Evolutionary conservation across 768 basidiomycete genomes (phyloP).

Genomic region (Mycena maculata): DNA sequence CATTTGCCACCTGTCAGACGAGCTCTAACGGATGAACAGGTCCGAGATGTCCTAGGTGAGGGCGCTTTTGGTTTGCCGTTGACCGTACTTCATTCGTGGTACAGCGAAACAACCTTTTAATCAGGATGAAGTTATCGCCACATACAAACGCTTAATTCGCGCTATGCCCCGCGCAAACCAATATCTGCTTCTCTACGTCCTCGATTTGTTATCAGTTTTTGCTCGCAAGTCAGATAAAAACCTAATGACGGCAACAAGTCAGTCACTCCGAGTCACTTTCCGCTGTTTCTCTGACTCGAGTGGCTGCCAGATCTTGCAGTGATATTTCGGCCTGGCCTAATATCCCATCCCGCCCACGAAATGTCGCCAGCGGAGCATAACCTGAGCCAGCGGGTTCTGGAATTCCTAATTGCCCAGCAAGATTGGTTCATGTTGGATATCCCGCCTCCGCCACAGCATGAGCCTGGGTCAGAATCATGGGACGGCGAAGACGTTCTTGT

Average conservation of each 20-base stretch:
- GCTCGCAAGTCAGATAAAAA: slow-evolving; percentile 92
- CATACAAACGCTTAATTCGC: slow-evolving; percentile 87
- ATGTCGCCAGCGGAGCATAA: slow-evolving; percentile 88
- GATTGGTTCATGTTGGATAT: slow-evolving; percentile 95
- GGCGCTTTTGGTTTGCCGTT: not conserved
- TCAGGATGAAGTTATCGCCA: slow-evolving; percentile 77
- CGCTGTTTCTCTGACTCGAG: slow-evolving; percentile 2
- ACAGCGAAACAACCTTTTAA: slow-evolving; percentile 76
- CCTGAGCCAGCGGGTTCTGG: slow-evolving; percentile 89
- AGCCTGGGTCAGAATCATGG: slow-evolving; percentile 35
- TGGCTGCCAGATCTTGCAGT: slow-evolving; percentile 89
- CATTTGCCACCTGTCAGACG: slow-evolving; percentile 30
- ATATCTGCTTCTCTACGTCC: slow-evolving; percentile 95
- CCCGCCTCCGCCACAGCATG: slow-evolving; percentile 67
- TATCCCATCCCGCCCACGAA: slow-evolving; percentile 90
- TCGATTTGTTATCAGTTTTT: slow-evolving; percentile 96
- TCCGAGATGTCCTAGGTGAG: slow-evolving; percentile 83
- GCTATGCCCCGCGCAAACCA: slow-evolving; percentile 90
- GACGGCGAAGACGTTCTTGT: slow-evolving; percentile 60
- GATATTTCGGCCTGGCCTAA: slow-evolving; percentile 95
- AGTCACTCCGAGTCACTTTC: slow-evolving; percentile 45
- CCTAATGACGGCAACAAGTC: slow-evolving; percentile 95
- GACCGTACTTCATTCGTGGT: slow-evolving; percentile 29
- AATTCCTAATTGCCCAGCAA: slow-evolving; percentile 96
- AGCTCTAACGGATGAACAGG: slow-evolving; percentile 55